These are phyloP conservation scores for Phytophthora aleatoria DNA, from an alignment of 352 stramenopile species.

Conservation along the genomic window DNA sequence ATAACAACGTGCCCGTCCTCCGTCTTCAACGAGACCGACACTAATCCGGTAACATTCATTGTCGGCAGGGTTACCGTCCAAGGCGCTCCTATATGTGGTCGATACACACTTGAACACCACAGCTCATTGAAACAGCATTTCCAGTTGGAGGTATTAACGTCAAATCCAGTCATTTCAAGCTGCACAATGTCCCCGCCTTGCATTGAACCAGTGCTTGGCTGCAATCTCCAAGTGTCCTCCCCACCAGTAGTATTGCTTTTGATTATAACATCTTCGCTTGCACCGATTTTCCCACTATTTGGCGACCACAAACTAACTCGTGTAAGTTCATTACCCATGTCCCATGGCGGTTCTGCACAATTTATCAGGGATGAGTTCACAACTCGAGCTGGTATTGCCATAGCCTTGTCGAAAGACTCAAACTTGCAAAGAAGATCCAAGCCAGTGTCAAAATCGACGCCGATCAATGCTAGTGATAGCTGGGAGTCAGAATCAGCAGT, in stretches of 20 bases:
- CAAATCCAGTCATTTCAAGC: conserved; percentile 11
- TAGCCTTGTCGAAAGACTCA: conserved; percentile 20
- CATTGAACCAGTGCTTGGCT: conserved; percentile 25
- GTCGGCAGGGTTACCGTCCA: conserved; percentile 26
- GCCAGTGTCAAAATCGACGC: conserved; percentile 47
- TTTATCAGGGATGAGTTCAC: conserved; percentile 43
- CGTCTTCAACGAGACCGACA: conserved; percentile 27
- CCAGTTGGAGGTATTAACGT: conserved; percentile 19
- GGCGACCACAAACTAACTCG: conserved; percentile 41
- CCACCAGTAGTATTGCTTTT: conserved; percentile 1
- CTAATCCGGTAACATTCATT: conserved; percentile 21
- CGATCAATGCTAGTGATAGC: conserved; percentile 28
- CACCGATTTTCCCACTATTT: conserved; percentile 21
- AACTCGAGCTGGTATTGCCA: conserved; percentile 30
- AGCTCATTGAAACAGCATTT: conserved; percentile 45
- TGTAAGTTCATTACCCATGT: conserved; percentile 14
- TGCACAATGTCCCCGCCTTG: conserved; percentile 15
- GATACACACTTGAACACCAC: conserved; percentile 26
- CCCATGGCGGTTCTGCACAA: conserved; percentile 37
- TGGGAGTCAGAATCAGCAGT: not conserved
- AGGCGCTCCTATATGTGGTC: not conserved
- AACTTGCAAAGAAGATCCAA: conserved; percentile 48
- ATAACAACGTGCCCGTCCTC: not conserved
- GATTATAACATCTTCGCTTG: conserved; percentile 7
- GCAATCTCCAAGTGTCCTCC: conserved; percentile 23